phyloP scores from a whole-genome alignment of 2,329 filamentous ascomycete species.

The Paradendryphiella salina region DNA sequence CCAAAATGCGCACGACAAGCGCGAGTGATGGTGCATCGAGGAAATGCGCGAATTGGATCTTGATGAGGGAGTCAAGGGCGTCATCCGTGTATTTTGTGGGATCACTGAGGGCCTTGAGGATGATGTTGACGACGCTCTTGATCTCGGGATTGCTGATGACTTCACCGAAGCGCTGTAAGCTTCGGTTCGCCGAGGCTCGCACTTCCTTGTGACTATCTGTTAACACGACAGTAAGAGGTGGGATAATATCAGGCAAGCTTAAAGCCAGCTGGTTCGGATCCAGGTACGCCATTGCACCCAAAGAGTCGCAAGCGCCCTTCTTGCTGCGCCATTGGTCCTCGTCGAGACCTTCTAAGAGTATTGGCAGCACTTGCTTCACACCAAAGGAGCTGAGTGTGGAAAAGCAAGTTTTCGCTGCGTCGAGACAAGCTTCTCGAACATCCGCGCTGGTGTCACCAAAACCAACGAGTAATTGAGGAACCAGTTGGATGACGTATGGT shows the following conservation, averaged over 20 bases:
- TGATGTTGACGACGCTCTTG: conserved; percentile 84
- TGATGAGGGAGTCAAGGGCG: conserved; percentile 90
- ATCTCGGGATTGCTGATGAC: conserved; percentile 98
- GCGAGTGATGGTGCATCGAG: conserved; percentile 96
- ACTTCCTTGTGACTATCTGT: conserved; percentile 99
- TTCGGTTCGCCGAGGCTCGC: conserved; percentile 85
- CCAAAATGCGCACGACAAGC: conserved; percentile 90
- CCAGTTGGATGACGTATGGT: conserved; percentile 93
- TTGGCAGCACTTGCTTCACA: conserved; percentile 92
- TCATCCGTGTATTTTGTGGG: conserved; percentile 97
- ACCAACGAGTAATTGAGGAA: conserved; percentile 83
- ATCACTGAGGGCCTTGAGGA: conserved; percentile 95
- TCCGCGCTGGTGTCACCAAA: conserved; percentile 89
- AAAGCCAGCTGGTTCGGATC: conserved; percentile 92
- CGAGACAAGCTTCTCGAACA: conserved; percentile 89
- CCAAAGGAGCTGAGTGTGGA: conserved; percentile 91
- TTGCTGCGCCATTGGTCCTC: conserved; percentile 98
- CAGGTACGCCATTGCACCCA: conserved; percentile 98
- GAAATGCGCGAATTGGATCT: conserved; percentile 98
- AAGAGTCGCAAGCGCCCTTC: conserved; percentile 92
- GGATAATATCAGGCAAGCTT: conserved; percentile 94
- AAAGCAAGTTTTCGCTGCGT: conserved; percentile 93
- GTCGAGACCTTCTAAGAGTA: conserved; percentile 85
- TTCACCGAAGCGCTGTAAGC: conserved; percentile 95
- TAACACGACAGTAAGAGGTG: conserved; percentile 86